phyloP scores from a whole-genome alignment of 805 yeast genomes.

The Jamesozyma rosinii region DNA sequence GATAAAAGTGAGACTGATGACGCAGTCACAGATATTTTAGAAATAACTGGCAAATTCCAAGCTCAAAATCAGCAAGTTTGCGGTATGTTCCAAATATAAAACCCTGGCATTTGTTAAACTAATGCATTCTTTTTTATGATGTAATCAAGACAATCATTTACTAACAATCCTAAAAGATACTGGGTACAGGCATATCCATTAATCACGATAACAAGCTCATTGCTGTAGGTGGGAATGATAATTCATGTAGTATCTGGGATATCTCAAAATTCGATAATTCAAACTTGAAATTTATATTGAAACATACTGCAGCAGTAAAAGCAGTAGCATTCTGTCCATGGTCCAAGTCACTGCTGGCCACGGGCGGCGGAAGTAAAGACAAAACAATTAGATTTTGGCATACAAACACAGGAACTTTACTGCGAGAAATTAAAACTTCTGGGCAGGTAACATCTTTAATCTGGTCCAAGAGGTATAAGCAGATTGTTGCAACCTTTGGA shows the following conservation, averaged over 20 bases:
- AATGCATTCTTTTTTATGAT: constrained; percentile 2
- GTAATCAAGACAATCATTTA: neutral
- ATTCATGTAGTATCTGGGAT: constrained; percentile 72
- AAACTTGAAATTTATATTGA: constrained; percentile 38
- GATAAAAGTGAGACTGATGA: neutral
- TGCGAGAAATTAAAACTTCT: constrained; percentile 46
- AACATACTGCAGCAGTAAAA: constrained; percentile 80
- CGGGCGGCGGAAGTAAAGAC: constrained; percentile 87
- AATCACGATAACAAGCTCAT: constrained; percentile 45
- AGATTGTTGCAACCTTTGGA: constrained; percentile 75
- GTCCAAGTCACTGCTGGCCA: constrained; percentile 69
- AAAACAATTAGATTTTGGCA: constrained; percentile 83
- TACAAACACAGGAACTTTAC: constrained; percentile 62
- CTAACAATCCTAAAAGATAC: neutral
- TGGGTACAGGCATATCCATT: constrained; percentile 51
- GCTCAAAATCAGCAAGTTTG: constrained; percentile 53
- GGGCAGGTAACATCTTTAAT: constrained; percentile 72
- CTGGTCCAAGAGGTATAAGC: constrained; percentile 61
- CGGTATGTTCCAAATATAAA: constrained; percentile 31
- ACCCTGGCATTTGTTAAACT: too few species aligned
- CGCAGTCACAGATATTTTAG: constrained; percentile 3
- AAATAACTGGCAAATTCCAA: constrained; percentile 29
- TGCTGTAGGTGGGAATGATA: constrained; percentile 82
- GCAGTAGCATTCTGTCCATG: constrained; percentile 90
- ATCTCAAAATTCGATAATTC: constrained; percentile 38